A percentile compares a stretch with the other conserved stretches of the same genome.
Conservation (phyloP, 257 asterid genomes). For the Nicotiana tabacum region DNA sequence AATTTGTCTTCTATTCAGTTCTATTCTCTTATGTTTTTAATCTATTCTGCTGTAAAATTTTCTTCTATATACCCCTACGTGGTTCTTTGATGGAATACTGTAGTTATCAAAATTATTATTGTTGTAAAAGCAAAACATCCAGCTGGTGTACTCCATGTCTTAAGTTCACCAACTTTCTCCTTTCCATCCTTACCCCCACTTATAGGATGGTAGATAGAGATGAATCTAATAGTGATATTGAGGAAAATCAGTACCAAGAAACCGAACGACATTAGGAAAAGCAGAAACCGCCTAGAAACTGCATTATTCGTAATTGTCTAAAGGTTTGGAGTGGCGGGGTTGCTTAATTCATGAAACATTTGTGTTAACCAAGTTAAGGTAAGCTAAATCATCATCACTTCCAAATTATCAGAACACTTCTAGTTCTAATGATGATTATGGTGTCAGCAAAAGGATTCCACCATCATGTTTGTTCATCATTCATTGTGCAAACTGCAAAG, state of each 20-base stretch:
- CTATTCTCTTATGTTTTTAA: neutral
- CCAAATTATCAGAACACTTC: neutral
- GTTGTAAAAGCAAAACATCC: neutral
- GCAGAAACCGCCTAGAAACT: neutral
- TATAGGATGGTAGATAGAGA: neutral
- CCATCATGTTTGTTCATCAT: neutral
- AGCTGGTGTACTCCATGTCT: neutral
- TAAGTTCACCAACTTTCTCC: neutral
- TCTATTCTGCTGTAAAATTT: neutral
- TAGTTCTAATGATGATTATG: neutral
- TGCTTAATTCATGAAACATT: neutral
- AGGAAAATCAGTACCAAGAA: neutral
- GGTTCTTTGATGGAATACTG: too few species aligned
- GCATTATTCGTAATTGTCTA: too few species aligned
- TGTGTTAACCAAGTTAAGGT: neutral
- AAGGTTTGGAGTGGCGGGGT: neutral
- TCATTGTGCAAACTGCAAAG: neutral
- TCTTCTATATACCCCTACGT: too few species aligned
- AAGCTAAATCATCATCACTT: neutral
- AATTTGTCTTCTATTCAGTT: too few species aligned
- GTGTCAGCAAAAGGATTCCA: neutral
- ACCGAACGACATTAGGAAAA: neutral
- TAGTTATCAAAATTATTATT: neutral
- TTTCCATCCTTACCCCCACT: neutral
- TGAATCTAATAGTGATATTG: neutral